Conservation (phyloP, 2,329 filamentous ascomycete genomes). For the Septoria petroselini region DNA sequence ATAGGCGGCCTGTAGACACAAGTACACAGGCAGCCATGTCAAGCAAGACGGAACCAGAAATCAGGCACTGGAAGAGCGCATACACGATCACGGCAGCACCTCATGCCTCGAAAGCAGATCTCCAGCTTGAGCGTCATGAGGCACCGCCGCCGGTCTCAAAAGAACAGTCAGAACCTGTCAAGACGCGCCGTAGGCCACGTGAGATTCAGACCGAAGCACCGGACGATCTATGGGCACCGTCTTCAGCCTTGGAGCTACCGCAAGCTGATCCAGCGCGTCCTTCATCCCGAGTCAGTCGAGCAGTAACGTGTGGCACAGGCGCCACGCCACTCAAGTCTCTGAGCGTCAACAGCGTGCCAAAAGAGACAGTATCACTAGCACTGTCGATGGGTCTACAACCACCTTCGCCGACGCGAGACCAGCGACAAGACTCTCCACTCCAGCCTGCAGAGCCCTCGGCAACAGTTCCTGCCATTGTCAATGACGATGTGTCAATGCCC, state of each 20-base stretch:
- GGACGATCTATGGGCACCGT: slow-evolving; percentile 32
- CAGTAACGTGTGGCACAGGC: slow-evolving; percentile 29
- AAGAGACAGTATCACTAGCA: slow-evolving; percentile 17
- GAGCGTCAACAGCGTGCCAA: slow-evolving; percentile 31
- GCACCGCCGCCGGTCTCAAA: background rate
- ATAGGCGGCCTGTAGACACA: slow-evolving; percentile 10
- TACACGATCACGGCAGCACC: background rate
- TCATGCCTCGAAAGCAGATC: background rate
- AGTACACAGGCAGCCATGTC: background rate
- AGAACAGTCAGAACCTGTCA: slow-evolving; percentile 4
- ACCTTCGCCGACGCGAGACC: slow-evolving; percentile 18
- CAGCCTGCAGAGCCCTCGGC: slow-evolving; percentile 19
- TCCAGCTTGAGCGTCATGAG: background rate
- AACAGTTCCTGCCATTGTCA: background rate
- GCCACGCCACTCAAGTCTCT: slow-evolving; percentile 32
- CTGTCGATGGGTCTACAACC: slow-evolving; percentile 25
- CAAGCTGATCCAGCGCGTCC: slow-evolving; percentile 13
- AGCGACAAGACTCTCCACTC: slow-evolving; percentile 24
- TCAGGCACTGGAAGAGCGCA: background rate
- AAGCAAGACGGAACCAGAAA: slow-evolving; percentile 12
- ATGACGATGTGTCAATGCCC: slow-evolving; percentile 3
- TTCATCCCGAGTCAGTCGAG: slow-evolving; percentile 22
- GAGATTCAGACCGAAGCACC: slow-evolving; percentile 9
- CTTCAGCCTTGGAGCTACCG: slow-evolving; percentile 18
- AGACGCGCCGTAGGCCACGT: slow-evolving; percentile 10